These are phyloP conservation scores for Astragalus glycyphyllos DNA, from an alignment of 306 rosid genomes.

Conservation along the genomic window DNA sequence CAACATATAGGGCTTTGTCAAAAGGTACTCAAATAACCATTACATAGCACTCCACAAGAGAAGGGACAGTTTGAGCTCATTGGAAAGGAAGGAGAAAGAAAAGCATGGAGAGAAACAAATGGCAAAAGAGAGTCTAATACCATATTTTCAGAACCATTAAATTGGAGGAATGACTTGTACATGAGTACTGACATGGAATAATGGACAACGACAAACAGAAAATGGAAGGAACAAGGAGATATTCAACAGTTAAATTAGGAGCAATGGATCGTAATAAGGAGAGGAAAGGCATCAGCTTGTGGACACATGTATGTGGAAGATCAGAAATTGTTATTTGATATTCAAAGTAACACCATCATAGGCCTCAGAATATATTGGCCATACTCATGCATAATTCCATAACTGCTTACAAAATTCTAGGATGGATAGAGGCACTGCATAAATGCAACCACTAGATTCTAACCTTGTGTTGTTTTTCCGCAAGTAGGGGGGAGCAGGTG, in stretches of 20 bases:
- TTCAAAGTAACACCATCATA: conserved; percentile 17
- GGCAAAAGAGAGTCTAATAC: neutral
- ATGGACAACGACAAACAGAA: neutral
- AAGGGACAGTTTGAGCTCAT: neutral
- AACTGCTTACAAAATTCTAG: conserved; percentile 9
- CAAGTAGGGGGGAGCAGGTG: neutral
- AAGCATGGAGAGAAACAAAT: neutral
- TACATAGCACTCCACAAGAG: conserved; percentile 6
- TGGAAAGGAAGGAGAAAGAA: neutral
- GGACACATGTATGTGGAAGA: neutral
- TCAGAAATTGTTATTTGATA: neutral
- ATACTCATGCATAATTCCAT: conserved; percentile 6
- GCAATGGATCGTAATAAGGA: neutral
- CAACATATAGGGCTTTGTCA: neutral
- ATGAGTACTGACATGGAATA: conserved; percentile 4
- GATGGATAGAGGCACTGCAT: neutral
- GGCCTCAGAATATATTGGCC: conserved; percentile 2
- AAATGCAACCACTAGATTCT: neutral
- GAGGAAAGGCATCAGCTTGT: neutral
- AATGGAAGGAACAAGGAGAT: conserved; percentile 1
- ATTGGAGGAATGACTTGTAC: neutral
- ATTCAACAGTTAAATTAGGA: neutral
- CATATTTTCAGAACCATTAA: conserved; percentile 26
- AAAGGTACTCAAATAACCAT: conserved; percentile 12
- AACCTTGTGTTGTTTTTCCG: neutral